These are phyloP conservation scores for Lycium ferocissimum DNA, from an alignment of 257 asterid genomes.

Conservation along the genomic window DNA sequence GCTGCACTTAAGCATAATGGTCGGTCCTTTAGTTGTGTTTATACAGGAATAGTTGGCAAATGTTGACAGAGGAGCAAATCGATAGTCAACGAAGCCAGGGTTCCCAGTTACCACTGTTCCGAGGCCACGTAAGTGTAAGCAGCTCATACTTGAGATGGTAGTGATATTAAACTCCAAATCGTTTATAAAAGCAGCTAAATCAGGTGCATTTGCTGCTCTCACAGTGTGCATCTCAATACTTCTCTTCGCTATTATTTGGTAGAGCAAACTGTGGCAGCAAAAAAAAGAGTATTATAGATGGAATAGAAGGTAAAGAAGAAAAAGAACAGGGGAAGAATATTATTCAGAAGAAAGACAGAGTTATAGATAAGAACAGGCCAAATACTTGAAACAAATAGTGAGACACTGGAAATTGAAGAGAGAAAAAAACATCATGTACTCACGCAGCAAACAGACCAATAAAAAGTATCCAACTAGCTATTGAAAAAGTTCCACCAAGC, in stretches of 20 bases:
- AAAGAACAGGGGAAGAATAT: background rate
- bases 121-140: constrained; percentile 87
- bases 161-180: constrained; percentile 87
- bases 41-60: constrained; percentile 83
- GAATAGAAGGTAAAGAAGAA: background rate
- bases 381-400: constrained; percentile 1
- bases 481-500: constrained; percentile 91
- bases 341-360: background rate
- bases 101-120: constrained; percentile 71
- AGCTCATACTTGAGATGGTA: constrained; percentile 85
- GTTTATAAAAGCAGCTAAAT: constrained; percentile 69
- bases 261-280: constrained; percentile 71
- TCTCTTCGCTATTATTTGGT: constrained; percentile 84
- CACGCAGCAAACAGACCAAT: constrained; percentile 91
- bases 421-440: constrained; percentile 45
- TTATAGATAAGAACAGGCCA: background rate
- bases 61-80: constrained; percentile 68
- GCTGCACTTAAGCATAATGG: constrained; percentile 66
- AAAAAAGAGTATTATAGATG: background rate
- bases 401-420: constrained; percentile 8
- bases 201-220: constrained; percentile 86
- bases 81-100: constrained; percentile 64
- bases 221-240: constrained; percentile 87
- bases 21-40: constrained; percentile 86
- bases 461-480: constrained; percentile 91